Evolutionary conservation across 345 rosid genomes (phyloP).

Genomic region (Citrus maxima): DNA sequence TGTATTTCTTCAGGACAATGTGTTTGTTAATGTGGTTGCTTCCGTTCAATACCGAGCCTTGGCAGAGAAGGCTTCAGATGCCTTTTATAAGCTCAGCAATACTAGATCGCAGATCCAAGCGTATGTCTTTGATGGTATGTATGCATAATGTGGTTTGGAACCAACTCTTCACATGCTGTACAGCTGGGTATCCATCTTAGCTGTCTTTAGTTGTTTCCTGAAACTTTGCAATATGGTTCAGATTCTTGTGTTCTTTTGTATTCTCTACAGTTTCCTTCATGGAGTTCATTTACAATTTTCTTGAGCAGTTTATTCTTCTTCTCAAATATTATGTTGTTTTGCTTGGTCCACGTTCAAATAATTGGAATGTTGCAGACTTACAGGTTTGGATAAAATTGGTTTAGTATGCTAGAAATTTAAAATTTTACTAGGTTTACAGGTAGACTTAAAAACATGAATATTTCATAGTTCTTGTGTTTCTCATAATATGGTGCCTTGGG

Average conservation of each 20-base stretch:
- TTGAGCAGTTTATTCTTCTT: not conserved
- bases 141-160: not conserved
- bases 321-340: not conserved
- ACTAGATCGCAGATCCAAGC: slow-evolving; percentile 40
- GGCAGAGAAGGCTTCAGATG: slow-evolving; percentile 36
- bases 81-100: slow-evolving; percentile 43
- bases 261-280: not conserved
- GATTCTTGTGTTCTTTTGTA: not conserved
- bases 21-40: slow-evolving; percentile 44
- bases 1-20: slow-evolving; percentile 31
- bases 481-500: not conserved
- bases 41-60: slow-evolving; percentile 41
- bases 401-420: not conserved
- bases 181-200: not conserved
- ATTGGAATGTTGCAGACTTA: not conserved
- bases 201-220: not conserved
- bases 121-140: slow-evolving; percentile 43
- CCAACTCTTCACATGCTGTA: not conserved
- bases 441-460: not conserved
- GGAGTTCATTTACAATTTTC: not conserved
- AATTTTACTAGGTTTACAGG: not conserved
- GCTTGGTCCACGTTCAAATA: not conserved
- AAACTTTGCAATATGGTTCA: not conserved
- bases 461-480: not conserved
- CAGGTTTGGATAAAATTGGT: not conserved